Conservation (phyloP, 257 asterid species). For the Scutellaria minor region DNA sequence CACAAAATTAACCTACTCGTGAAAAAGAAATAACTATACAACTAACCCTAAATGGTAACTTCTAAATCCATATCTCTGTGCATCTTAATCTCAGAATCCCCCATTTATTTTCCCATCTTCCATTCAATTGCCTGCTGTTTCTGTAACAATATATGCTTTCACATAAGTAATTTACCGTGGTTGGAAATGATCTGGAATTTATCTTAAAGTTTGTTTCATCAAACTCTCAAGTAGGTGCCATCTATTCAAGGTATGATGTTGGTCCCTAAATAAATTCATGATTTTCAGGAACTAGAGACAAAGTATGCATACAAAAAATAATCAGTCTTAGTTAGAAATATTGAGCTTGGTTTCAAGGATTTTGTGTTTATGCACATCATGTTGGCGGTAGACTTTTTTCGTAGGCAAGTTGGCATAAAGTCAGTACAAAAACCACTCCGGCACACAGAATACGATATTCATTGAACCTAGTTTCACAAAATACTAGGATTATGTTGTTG, state of each 20-base stretch:
- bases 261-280: slow-evolving; percentile 12
- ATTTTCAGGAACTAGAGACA: neutral
- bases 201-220: neutral
- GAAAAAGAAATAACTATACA: neutral
- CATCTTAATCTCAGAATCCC: neutral
- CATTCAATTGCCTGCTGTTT: slow-evolving; percentile 22
- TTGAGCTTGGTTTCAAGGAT: neutral
- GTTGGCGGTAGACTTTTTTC: neutral
- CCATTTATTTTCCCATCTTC: neutral
- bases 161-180: neutral
- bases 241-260: slow-evolving; percentile 8
- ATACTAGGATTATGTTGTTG: neutral
- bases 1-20: neutral
- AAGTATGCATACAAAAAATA: slow-evolving; percentile 1
- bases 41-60: slow-evolving; percentile 1
- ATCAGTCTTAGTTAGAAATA: neutral
- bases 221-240: slow-evolving; percentile 4
- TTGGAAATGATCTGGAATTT: neutral
- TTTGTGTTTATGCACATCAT: neutral
- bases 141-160: neutral
- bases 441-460: neutral
- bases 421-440: neutral
- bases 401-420: neutral
- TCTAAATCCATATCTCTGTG: neutral
- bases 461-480: neutral